These are phyloP conservation scores for Penicillium robsamsonii DNA, from an alignment of 495 filamentous ascomycete species.

Conservation along the genomic window DNA sequence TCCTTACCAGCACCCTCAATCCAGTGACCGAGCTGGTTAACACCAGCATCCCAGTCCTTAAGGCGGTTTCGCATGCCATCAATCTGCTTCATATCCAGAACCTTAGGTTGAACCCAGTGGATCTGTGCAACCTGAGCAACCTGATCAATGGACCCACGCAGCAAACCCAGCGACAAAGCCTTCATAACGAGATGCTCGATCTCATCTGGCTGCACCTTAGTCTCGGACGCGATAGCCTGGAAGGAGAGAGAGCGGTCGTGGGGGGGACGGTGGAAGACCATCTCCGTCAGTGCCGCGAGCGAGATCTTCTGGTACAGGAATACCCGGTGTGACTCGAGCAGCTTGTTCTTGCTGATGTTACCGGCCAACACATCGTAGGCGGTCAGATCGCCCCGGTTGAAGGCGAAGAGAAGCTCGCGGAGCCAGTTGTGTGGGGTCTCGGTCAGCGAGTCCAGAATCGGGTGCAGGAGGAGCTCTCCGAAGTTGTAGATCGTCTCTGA, in stretches of 20 bases:
- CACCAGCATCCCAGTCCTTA: conserved; percentile 91
- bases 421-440: conserved; percentile 74
- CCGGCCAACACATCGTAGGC: conserved; percentile 78
- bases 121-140: conserved; percentile 91
- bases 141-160: conserved; percentile 93
- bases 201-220: conserved; percentile 83
- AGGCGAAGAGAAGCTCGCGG: conserved; percentile 89
- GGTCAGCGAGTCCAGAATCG: conserved; percentile 81
- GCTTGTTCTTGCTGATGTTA: conserved; percentile 70
- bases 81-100: conserved; percentile 93
- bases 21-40: conserved; percentile 92
- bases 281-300: conserved; percentile 89
- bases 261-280: conserved; percentile 91
- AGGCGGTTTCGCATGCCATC: conserved; percentile 86
- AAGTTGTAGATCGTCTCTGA: conserved; percentile 98
- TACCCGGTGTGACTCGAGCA: conserved; percentile 73
- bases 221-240: conserved; percentile 80
- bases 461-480: conserved; percentile 95
- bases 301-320: conserved; percentile 98
- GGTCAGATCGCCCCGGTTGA: conserved; percentile 91
- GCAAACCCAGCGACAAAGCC: conserved; percentile 85
- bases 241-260: conserved; percentile 95
- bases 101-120: conserved; percentile 98
- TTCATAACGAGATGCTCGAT: conserved; percentile 99
- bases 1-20: conserved; percentile 87